Evolutionary conservation across 2,329 filamentous ascomycete species (phyloP), one percentile per base, ranked within the genome.

Genomic region (Sarocladium brachiariae): DNA sequence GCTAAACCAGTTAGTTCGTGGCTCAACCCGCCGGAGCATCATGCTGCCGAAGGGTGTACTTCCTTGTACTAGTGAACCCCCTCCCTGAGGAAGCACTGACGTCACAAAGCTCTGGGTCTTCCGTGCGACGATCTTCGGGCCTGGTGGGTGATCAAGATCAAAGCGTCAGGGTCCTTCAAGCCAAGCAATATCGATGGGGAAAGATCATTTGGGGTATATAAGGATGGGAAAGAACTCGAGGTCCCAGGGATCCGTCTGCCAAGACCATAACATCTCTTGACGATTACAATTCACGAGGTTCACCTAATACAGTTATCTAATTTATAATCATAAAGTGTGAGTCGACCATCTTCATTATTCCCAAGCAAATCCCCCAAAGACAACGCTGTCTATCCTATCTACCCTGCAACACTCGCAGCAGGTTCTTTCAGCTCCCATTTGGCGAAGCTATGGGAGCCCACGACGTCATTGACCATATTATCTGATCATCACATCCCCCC

Each of bases 51-150:
- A 14, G 23, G 19, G 16, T n/a, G n/a, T n/a, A n/a, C n/a, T n/a
- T n/a, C n/a, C n/a, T n/a, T 9, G 34, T 7, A 18, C 9, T 16
- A 18, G 34, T 8, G 34, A 18, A 16, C 8, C 7, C 7, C 7
- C 7, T 31, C 30, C 14, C 30, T 31, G 30, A n/a, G 33, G 37
- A 10, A 6, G 14, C 16, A 18, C 16, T 45, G 39, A 45, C 39
- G 39, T 45, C 39, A 45, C 39, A 45, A 23, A 23, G 39, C 39
- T 19, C n/a, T n/a, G n/a, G n/a, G n/a, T n/a, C n/a, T n/a, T n/a
- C 8, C 27, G 13, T n/a, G 39, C 39, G 39, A 45, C 21, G 39
- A 30, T 27, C 24, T 18, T 45, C 39, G 39, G 39, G 39, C 39
- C 39, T 9, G 27, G 24, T 8, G 14, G 39, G 21, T 37, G 39